Evolutionary conservation across 2,329 filamentous ascomycete species (phyloP).

Genomic region (Fusarium heterosporum): DNA sequence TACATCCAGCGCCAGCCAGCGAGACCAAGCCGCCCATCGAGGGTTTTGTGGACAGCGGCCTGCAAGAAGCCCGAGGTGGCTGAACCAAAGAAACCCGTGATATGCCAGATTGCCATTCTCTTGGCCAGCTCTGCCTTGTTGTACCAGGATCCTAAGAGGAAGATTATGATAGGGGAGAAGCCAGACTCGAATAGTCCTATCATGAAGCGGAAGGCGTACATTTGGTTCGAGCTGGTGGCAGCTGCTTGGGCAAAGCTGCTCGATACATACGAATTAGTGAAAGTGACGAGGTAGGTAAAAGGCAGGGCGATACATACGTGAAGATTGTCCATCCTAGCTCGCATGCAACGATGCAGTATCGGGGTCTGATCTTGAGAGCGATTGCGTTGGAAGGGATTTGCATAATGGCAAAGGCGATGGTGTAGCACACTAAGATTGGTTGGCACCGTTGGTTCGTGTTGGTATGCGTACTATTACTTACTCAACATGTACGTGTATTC

Average conservation of each 20-base stretch:
- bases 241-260: background rate
- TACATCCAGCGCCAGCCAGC: conserved; percentile 1
- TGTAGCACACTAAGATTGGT: background rate
- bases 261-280: background rate
- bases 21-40: background rate
- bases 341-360: background rate
- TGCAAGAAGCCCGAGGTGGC: background rate
- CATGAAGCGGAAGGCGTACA: conserved; percentile 16
- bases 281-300: background rate
- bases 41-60: background rate
- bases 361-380: background rate
- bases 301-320: background rate
- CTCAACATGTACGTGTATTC: conserved; percentile 1
- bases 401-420: background rate
- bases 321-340: background rate
- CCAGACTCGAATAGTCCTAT: conserved; percentile 20
- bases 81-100: conserved; percentile 44
- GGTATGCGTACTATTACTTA: background rate
- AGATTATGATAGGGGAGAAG: conserved; percentile 17
- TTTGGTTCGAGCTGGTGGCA: background rate
- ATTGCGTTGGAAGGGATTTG: conserved; percentile 1
- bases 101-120: conserved; percentile 26
- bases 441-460: too few species aligned
- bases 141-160: conserved; percentile 22
- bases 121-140: conserved; percentile 23